phyloP scores from a whole-genome alignment of 2,329 filamentous ascomycete genomes.

The Curvularia eragrostidis region DNA sequence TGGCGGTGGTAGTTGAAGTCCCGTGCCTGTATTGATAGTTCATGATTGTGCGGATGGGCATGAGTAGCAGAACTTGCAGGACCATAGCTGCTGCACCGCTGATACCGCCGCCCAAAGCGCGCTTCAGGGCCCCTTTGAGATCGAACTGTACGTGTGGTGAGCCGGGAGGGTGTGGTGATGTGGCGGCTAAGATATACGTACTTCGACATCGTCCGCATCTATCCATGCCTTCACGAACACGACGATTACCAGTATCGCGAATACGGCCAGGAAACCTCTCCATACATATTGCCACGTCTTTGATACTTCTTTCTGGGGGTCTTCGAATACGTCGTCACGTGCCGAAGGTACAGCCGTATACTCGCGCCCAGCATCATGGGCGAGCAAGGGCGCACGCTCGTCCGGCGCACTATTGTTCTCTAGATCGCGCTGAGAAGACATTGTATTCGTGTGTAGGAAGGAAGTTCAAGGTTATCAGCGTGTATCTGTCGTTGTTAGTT shows the following conservation, averaged over 20 bases:
- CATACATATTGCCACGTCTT: slow-evolving; percentile 29
- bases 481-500: not conserved
- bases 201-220: slow-evolving; percentile 37
- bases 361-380: slow-evolving; percentile 10
- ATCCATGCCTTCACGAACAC: slow-evolving; percentile 40
- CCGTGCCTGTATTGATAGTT: slow-evolving; percentile 44
- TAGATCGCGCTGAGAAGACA: slow-evolving; percentile 22
- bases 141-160: slow-evolving; percentile 29
- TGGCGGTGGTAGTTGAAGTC: slow-evolving; percentile 32
- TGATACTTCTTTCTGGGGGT: slow-evolving; percentile 21
- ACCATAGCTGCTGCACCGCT: slow-evolving; percentile 42
- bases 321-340: slow-evolving; percentile 13
- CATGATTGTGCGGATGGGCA: slow-evolving; percentile 43
- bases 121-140: slow-evolving; percentile 35
- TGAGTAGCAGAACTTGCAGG: slow-evolving; percentile 38
- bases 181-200: slow-evolving; percentile 11
- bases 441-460: not conserved
- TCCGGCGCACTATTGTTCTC: slow-evolving; percentile 15
- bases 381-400: slow-evolving; percentile 35
- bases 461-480: not conserved
- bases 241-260: slow-evolving; percentile 22
- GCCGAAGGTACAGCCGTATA: slow-evolving; percentile 4
- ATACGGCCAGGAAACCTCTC: slow-evolving; percentile 22
- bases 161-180: not conserved
- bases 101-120: slow-evolving; percentile 37